Percentiles rank a stretch among this genome's conserved stretches.
Evolutionary conservation across 805 yeast genomes (phyloP).

Genomic region (Starmerella stigmatis): DNA sequence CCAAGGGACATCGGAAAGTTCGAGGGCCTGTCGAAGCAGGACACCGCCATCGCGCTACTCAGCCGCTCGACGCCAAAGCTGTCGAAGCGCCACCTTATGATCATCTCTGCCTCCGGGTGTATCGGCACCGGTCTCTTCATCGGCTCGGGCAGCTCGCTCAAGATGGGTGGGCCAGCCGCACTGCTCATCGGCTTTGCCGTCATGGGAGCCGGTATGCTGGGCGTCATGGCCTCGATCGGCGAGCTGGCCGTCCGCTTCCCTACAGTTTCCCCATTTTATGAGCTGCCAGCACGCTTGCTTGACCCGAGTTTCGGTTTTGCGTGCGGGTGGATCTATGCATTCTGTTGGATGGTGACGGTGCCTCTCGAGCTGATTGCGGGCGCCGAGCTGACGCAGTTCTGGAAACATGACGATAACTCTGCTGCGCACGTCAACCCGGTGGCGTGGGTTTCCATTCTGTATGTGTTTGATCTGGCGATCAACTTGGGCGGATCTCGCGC

Average conservation of each 20-base stretch:
- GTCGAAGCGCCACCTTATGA: slow-evolving; percentile 43
- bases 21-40: slow-evolving; percentile 19
- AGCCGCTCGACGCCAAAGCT: slow-evolving; percentile 36
- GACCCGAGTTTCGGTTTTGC: slow-evolving; percentile 57
- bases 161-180: slow-evolving; percentile 55
- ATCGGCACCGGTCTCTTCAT: slow-evolving; percentile 65
- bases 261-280: slow-evolving; percentile 43
- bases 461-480: slow-evolving; percentile 39
- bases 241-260: slow-evolving; percentile 57
- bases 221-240: slow-evolving; percentile 53
- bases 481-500: slow-evolving; percentile 49
- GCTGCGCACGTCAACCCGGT: slow-evolving; percentile 39
- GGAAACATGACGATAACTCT: slow-evolving; percentile 36
- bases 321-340: slow-evolving; percentile 55
- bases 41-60: slow-evolving; percentile 23
- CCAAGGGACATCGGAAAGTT: slow-evolving; percentile 20
- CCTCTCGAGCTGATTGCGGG: slow-evolving; percentile 53
- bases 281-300: slow-evolving; percentile 46
- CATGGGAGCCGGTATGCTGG: slow-evolving; percentile 52
- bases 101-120: slow-evolving; percentile 79
- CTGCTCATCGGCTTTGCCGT: slow-evolving; percentile 47
- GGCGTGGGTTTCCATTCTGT: slow-evolving; percentile 49
- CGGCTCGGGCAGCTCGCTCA: slow-evolving; percentile 50
- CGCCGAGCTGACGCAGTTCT: slow-evolving; percentile 43
- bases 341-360: slow-evolving; percentile 49